Evolutionary conservation across 768 basidiomycete genomes (phyloP).

Genomic region (Podaxis sp.): DNA sequence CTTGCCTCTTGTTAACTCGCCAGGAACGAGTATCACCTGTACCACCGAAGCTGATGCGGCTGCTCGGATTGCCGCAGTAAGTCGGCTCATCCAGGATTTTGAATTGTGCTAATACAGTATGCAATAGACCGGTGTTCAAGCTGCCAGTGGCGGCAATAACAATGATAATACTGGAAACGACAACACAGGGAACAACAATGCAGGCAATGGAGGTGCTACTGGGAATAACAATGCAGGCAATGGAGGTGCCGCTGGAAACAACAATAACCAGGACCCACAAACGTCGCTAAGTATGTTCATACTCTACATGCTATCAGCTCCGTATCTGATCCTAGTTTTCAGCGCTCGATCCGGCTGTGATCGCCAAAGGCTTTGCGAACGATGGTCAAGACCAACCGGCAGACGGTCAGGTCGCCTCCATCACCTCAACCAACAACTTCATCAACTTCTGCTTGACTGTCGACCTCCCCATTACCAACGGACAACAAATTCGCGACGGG

Average conservation of each 20-base stretch:
- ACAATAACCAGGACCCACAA: conserved; percentile 31
- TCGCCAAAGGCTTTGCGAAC: conserved; percentile 27
- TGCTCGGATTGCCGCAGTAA: too few relatives aligned
- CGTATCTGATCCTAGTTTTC: not conserved
- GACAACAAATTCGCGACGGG: conserved; percentile 45
- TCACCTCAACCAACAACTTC: conserved; percentile 65
- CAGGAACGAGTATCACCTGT: conserved; percentile 53
- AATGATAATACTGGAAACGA: conserved; percentile 14
- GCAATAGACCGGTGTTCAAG: conserved; percentile 19
- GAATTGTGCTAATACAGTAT: not conserved
- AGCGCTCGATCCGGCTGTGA: conserved; percentile 45
- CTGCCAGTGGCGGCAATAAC: not conserved
- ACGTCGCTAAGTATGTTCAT: conserved; percentile 30
- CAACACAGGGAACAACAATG: conserved; percentile 14
- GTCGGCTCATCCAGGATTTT: too few relatives aligned
- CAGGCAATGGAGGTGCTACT: not conserved
- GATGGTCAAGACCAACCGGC: conserved; percentile 47
- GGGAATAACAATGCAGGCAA: conserved; percentile 7
- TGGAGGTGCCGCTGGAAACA: conserved; percentile 13
- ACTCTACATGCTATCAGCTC: not conserved
- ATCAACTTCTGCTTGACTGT: conserved; percentile 55
- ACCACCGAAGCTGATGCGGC: conserved; percentile 40
- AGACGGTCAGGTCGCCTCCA: conserved; percentile 47
- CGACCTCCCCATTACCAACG: conserved; percentile 54
- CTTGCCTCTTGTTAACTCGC: conserved; percentile 46